These are phyloP conservation scores for Allium sativum DNA, from an alignment of 106 monocot genomes.

Conservation along the genomic window DNA sequence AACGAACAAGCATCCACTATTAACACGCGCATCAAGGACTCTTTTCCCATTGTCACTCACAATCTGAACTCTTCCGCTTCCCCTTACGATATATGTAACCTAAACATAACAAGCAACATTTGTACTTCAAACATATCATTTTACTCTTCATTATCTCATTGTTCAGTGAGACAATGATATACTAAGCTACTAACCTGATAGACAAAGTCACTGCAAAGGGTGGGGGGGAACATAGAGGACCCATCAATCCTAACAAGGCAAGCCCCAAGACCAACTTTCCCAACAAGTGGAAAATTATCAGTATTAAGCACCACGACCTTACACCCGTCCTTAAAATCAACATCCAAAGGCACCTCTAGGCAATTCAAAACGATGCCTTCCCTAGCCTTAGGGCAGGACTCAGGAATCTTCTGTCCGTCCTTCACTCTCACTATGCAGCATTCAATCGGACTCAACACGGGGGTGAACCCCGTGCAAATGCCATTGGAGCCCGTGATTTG, in stretches of 20 bases:
- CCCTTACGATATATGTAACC: slow-evolving; percentile 65
- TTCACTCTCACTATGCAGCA: slow-evolving; percentile 49
- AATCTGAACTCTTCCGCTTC: slow-evolving; percentile 70
- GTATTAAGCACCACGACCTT: slow-evolving; percentile 83
- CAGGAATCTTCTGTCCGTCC: slow-evolving; percentile 35
- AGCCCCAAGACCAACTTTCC: slow-evolving; percentile 65
- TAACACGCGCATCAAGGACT: slow-evolving; percentile 45
- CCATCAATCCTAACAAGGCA: slow-evolving; percentile 65
- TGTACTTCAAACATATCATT: no score
- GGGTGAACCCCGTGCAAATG: slow-evolving; percentile 77
- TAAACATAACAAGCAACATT: no score
- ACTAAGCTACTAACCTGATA: slow-evolving; percentile 21
- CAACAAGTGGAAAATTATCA: slow-evolving; percentile 62
- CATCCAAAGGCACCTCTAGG: slow-evolving; percentile 66
- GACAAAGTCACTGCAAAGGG: slow-evolving; percentile 75
- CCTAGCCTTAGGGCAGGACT: slow-evolving; percentile 27
- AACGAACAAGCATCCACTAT: slow-evolving; percentile 55
- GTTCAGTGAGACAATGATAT: no score
- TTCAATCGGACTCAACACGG: slow-evolving; percentile 27
- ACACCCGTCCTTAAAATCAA: slow-evolving; percentile 64
- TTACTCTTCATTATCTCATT: no score
- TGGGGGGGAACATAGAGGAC: slow-evolving; percentile 81
- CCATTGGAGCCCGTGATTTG: slow-evolving; percentile 65
- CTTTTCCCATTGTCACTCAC: slow-evolving; percentile 71
- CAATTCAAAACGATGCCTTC: slow-evolving; percentile 71